Conservation (phyloP, 176 grass and related monocot genomes). For the Aegilops speltoides region DNA sequence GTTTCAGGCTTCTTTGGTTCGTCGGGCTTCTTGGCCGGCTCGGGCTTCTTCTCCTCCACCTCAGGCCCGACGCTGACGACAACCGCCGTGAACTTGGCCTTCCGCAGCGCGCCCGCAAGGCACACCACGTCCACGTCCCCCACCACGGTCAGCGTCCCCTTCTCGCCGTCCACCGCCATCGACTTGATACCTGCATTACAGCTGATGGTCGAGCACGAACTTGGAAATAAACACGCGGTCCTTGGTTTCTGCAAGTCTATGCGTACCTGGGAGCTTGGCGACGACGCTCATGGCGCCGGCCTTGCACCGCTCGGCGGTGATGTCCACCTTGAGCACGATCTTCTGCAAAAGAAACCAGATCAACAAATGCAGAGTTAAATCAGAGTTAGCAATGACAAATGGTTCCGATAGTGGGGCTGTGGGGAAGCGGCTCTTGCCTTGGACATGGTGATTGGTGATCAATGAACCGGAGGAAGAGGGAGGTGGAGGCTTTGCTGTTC, state of each 20-base stretch:
- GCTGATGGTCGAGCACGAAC: neutral
- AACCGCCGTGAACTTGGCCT: conserved; percentile 26
- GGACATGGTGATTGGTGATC: conserved; percentile 23
- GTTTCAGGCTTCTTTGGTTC: conserved; percentile 14
- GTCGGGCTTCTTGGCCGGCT: conserved; percentile 31
- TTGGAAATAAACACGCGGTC: neutral
- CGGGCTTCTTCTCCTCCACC: conserved; percentile 47
- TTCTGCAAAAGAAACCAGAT: conserved; percentile 40
- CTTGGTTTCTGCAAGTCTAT: neutral
- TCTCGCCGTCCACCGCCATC: conserved; percentile 51
- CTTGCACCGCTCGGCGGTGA: conserved; percentile 48
- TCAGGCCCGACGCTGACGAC: conserved; percentile 64
- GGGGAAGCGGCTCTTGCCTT: neutral
- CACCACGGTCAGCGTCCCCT: conserved; percentile 56
- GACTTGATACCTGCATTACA: conserved; percentile 58
- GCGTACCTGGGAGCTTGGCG: conserved; percentile 48
- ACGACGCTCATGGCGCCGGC: conserved; percentile 31
- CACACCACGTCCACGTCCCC: conserved; percentile 56
- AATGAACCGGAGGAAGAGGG: neutral
- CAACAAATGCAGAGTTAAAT: neutral
- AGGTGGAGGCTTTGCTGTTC: neutral
- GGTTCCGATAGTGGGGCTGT: neutral
- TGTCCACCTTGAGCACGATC: conserved; percentile 65
- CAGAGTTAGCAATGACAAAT: neutral
- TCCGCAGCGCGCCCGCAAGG: conserved; percentile 43